Conservation (phyloP, 169 alveolate species). For the Plasmodium cynomolgi region DNA sequence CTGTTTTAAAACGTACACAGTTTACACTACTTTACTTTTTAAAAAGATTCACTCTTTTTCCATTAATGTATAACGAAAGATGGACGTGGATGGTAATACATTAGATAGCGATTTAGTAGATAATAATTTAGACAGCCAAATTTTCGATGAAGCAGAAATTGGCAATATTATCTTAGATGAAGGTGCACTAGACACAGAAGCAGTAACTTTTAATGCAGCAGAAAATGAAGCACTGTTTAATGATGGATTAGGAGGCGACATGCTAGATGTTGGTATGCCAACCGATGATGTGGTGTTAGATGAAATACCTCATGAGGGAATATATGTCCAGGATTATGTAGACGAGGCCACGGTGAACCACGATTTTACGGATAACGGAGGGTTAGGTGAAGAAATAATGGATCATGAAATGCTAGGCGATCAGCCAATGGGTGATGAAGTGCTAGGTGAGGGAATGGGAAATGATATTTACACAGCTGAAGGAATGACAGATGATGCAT, state of each 20-base stretch:
- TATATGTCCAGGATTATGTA: neutral
- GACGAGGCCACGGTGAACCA: neutral
- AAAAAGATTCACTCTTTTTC: neutral
- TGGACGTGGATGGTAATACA: neutral
- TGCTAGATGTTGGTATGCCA: neutral
- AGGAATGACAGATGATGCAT: neutral
- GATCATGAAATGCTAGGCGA: neutral
- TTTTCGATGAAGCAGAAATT: neutral
- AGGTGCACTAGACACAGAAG: neutral
- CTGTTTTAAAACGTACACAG: neutral
- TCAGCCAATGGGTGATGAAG: neutral
- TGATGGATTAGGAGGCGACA: neutral
- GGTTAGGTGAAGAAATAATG: neutral
- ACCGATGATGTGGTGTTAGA: neutral
- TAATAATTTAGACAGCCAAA: neutral
- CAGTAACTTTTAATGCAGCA: neutral
- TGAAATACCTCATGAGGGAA: neutral
- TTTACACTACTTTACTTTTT: neutral
- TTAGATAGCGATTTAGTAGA: neutral
- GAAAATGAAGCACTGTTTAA: neutral
- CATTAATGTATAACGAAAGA: neutral
- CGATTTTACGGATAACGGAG: neutral
- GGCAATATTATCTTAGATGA: neutral
- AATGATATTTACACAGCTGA: too few species aligned
- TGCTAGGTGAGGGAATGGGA: neutral